phyloP scores from a whole-genome alignment of 768 basidiomycete genomes.

The Leucocoprinus sp. region DNA sequence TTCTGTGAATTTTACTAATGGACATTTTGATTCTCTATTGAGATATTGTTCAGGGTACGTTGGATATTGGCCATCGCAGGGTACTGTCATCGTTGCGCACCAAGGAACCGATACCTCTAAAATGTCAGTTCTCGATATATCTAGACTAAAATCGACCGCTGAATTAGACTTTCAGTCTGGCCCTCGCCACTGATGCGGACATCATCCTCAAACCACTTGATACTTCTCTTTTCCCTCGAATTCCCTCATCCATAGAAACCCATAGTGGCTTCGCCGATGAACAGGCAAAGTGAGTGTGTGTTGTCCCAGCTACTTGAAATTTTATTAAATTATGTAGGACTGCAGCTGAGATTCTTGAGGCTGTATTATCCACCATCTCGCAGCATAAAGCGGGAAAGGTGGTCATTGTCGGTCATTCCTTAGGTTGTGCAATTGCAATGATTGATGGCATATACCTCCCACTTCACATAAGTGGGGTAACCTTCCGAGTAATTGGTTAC shows the following conservation, averaged over 20 bases:
- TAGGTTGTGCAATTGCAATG: slow-evolving; percentile 47
- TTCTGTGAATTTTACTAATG: slow-evolving; percentile 31
- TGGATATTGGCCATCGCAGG: slow-evolving; percentile 24
- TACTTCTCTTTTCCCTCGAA: slow-evolving; percentile 37
- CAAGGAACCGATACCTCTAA: slow-evolving; percentile 33
- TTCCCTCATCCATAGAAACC: slow-evolving; percentile 31
- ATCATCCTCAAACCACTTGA: slow-evolving; percentile 24
- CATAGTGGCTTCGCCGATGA: slow-evolving; percentile 37
- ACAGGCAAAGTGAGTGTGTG: slow-evolving; percentile 28
- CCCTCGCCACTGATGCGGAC: slow-evolving; percentile 28
- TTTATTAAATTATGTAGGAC: slow-evolving; percentile 22
- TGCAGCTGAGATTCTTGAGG: slow-evolving; percentile 31
- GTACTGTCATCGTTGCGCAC: slow-evolving; percentile 33
- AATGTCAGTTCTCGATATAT: slow-evolving; percentile 20
- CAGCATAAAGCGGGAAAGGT: slow-evolving; percentile 27
- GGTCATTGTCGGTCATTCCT: slow-evolving; percentile 39
- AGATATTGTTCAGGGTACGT: slow-evolving; percentile 18
- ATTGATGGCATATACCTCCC: slow-evolving; percentile 49
- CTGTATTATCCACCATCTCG: slow-evolving; percentile 30
- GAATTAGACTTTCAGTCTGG: slow-evolving; percentile 23
- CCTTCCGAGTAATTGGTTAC: slow-evolving; percentile 29
- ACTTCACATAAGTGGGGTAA: slow-evolving; percentile 34
- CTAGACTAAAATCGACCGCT: not conserved
- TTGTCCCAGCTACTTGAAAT: not conserved
- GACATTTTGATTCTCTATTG: too few species aligned